Base-by-base conservation (phyloP, 495 filamentous ascomycete species). In the Poronia punctata region DNA sequence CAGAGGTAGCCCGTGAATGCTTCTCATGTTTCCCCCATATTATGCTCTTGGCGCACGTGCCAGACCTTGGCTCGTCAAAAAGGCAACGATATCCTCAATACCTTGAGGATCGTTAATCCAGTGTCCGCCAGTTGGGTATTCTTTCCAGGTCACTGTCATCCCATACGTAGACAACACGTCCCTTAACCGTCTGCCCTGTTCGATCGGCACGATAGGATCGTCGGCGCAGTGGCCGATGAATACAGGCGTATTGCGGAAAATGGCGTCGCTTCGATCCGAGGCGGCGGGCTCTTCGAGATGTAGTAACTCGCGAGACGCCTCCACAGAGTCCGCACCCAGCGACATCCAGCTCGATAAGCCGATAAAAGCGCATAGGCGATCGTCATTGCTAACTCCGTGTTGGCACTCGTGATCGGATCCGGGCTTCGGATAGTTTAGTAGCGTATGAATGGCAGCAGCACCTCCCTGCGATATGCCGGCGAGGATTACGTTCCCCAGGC, bases 381-480 rank as follows among this genome's bases (percentile, higher is more conserved):
- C 17, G 7, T 26, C 17, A n/a, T n/a, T n/a, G n/a, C n/a, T n/a
- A n/a, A n/a, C n/a, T n/a, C n/a, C n/a, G 24, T 7, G 7, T n/a
- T 27, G 24, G 7, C n/a, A 7, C 8, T 7, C 11, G 21, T 20
- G 3, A 5, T 3, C 17, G 3, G 15, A 29, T 29, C 11, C 27
- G 15, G 15, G 6, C 5, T 5, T 9, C 9, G 31, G 31, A 21
- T 10, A 48, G 14, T 36, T 57, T 19, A 72, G 38, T 7, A 68
- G 46, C 4, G 49, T 46, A 24, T 59, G 48, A 7, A 74, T 43
- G n/a, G 57, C 56, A 1, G 57, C 55, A 5, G 72, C 72, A 54
- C 67, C 74, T 4, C 74, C 72, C 38, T 78, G 70, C 35, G 71
- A 71, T 16, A 75, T 49, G 0, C 72, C 69, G 19, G 66, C 66